Evolutionary conservation across 768 basidiomycete species (phyloP).

Genomic region (Mycena pura): DNA sequence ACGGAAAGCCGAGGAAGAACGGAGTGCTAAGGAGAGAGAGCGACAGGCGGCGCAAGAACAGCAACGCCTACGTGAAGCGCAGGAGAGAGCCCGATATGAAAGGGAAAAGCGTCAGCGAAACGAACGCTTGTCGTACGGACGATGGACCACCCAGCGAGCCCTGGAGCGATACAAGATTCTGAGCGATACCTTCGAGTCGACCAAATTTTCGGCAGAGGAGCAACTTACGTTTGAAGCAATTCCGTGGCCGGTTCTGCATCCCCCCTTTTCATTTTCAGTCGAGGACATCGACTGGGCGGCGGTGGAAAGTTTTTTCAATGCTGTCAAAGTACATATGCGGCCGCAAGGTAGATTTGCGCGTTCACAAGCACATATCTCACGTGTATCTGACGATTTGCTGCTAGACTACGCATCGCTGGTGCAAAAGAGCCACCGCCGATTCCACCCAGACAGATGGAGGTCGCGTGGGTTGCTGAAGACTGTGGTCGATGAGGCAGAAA

Average conservation of each 20-base stretch:
- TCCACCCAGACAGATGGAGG: slow-evolving; percentile 84
- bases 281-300: slow-evolving; percentile 75
- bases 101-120: slow-evolving; percentile 52
- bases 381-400: background rate
- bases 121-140: slow-evolving; percentile 62
- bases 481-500: slow-evolving; percentile 62
- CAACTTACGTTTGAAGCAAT: slow-evolving; percentile 67
- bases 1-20: slow-evolving; percentile 34
- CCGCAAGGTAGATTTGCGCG: slow-evolving; percentile 38
- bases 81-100: slow-evolving; percentile 46
- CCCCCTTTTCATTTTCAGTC: slow-evolving; percentile 57
- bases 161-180: slow-evolving; percentile 71
- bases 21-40: slow-evolving; percentile 30
- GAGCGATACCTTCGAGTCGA: slow-evolving; percentile 66
- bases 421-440: slow-evolving; percentile 73
- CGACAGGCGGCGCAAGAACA: slow-evolving; percentile 35
- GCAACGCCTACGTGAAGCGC: slow-evolving; percentile 37
- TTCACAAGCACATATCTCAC: too few species aligned
- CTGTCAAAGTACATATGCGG: slow-evolving; percentile 58
- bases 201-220: slow-evolving; percentile 58
- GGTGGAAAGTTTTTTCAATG: slow-evolving; percentile 74
- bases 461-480: slow-evolving; percentile 67
- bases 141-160: slow-evolving; percentile 71
- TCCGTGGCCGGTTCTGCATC: slow-evolving; percentile 77
- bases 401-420: slow-evolving; percentile 67